Base-by-base conservation (phyloP, 2,329 filamentous ascomycete species). In the Trichoderma koningii region DNA sequence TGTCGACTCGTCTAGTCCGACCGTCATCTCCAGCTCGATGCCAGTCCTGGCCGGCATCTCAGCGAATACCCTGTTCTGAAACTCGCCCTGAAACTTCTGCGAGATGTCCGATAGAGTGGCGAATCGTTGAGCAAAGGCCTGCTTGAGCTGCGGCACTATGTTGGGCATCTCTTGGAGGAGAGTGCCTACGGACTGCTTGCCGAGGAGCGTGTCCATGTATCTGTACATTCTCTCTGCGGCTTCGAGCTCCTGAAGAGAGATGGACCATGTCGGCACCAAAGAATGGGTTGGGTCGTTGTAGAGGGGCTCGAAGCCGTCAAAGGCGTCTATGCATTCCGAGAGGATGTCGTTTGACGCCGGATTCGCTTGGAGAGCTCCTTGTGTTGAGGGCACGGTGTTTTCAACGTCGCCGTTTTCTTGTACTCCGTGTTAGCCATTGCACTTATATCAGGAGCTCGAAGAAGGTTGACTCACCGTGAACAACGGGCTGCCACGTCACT, bases 21-120 rank as follows among this genome's bases (percentile, higher is more conserved):
- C 21, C 21, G 42, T 44, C 19, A 67, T 55, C 52, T 67, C 52
- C 52, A 65, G 50, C 38, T 67, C 65, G 14, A 66, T 68, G 6
- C 45, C 52, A 2, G 45, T 28, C 12, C 53, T 55, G 28, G 45
- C 48, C 26, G 53, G 23, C 9, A 28, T 3, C 9, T 55, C 23
- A 9, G 44, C 28, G 15, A 63, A 45, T 30, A 53, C n/a, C 7
- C 45, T 55, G 10, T 23, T 63, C n/a, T 50, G 51, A 19, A 66
- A n/a, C 2, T 34, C 41, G 26, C 52, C 41, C 15, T 53, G 55
- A 10, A 59, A 28, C 15, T 21, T 23, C 10, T 28, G 3, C 9
- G 56, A 45, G 3, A 63, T 47, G 2, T 51, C 6, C 12, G 38
- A 51, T 9, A 57, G 19, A 4, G 42, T 42, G 21, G 23, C 19